Conservation (phyloP, 768 basidiomycete species). For the Tricholoma hemisulphureum region DNA sequence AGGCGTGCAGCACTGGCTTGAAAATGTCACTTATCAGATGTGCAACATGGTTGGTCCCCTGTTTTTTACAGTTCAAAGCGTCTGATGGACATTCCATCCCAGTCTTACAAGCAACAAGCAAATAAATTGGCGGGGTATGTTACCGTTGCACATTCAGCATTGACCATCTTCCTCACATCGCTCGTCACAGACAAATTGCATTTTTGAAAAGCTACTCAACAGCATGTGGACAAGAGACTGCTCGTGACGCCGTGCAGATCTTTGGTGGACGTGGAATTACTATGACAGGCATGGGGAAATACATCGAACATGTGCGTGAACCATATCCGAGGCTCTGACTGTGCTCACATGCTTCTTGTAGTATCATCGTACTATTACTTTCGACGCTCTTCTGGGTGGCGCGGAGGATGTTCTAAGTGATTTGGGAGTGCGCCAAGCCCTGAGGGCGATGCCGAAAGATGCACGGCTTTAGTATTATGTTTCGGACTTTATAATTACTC, state of each 20-base stretch:
- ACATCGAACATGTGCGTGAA: slow-evolving; percentile 67
- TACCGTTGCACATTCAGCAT: not conserved
- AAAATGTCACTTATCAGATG: slow-evolving; percentile 88
- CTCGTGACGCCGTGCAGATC: slow-evolving; percentile 56
- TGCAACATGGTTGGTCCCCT: slow-evolving; percentile 56
- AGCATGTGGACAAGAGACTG: slow-evolving; percentile 60
- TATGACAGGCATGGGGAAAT: slow-evolving; percentile 74
- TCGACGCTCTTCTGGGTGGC: slow-evolving; percentile 72
- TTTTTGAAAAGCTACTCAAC: slow-evolving; percentile 73
- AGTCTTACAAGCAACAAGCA: slow-evolving; percentile 73
- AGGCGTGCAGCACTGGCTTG: slow-evolving; percentile 70
- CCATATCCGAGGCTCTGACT: not conserved
- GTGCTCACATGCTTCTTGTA: slow-evolving; percentile 17
- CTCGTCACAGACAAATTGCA: slow-evolving; percentile 53
- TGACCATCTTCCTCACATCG: not conserved
- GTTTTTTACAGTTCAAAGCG: not conserved
- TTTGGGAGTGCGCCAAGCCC: slow-evolving; percentile 65
- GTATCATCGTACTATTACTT: slow-evolving; percentile 66
- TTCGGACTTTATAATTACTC: not conserved
- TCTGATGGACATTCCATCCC: not conserved
- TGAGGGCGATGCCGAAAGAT: slow-evolving; percentile 60
- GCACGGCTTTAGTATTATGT: slow-evolving; percentile 45
- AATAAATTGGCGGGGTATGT: slow-evolving; percentile 69
- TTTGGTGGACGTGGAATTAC: slow-evolving; percentile 89
- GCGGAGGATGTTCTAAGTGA: slow-evolving; percentile 66